Evolutionary conservation across 1,139 yeast genomes (phyloP), one percentile per base, ranked within the genome.

Genomic region (Komagataea norvegica): DNA sequence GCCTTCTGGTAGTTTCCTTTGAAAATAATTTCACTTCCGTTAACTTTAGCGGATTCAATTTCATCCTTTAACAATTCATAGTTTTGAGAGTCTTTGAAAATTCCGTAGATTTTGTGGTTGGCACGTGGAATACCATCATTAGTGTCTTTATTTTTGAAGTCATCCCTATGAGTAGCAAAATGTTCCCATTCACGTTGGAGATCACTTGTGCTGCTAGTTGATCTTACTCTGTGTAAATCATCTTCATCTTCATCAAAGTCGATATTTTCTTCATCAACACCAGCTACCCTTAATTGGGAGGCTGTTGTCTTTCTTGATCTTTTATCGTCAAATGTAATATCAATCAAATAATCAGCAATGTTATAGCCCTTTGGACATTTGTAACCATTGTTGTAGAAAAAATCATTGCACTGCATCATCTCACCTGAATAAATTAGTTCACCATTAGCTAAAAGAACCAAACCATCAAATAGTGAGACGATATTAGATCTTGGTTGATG

Each of bases 401-500:
- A 88, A 42, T 81, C 85, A 48, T 77, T 74, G 44, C 87, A 77
- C 40, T 73, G 72, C 20, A 72, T 66, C 75, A 80, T 77, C 16
- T 80, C 85, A 13, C 98, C 98, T 0, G 96, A 85, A 56, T 84
- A 91, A 2, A 89, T 81, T 57, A 87, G 65, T 49, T 79, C 79
- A 43, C 98, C 98, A 46, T 82, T 82, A 28, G 96, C 85, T 38
- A 91, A 68, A 35, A 91, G 65, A 2, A 91, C 61, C 38, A 91
- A 69, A 48, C 82, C 81, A 57, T 89, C 96, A 62, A 91, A 91
- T 39, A 87, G 64, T 0, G 96, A 79, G 21, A 91, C 96, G 56
- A 91, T 89, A 53, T 91, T 91, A 44, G 96, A 86, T 56, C 98
- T 74, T n/a, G 98, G 98, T 57, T 91, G 98, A 62, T 91, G 98